phyloP scores from a whole-genome alignment of 768 basidiomycete genomes.

The Rhodosporidiobolus odoratus region DNA sequence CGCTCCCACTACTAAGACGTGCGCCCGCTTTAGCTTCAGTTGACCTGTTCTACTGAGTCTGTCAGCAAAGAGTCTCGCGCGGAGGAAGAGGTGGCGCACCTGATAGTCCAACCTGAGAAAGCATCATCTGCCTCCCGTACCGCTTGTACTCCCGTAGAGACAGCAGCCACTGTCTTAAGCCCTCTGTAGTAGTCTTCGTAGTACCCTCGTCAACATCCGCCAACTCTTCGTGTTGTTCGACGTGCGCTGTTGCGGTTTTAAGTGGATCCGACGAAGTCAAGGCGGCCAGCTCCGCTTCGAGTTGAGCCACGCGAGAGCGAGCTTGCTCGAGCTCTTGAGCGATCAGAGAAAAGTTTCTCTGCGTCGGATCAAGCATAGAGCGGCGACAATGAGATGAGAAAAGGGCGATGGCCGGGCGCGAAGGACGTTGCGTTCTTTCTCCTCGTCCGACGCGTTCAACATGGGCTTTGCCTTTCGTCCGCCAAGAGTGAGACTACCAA shows the following conservation, averaged over 20 bases:
- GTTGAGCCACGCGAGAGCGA: background rate
- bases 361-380: background rate
- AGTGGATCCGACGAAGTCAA: background rate
- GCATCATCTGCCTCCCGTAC: slow-evolving; percentile 87
- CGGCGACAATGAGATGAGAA: background rate
- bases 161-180: slow-evolving; percentile 1
- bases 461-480: too few species aligned
- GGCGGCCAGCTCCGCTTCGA: slow-evolving; percentile 20
- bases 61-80: background rate
- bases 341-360: background rate
- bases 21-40: slow-evolving; percentile 66
- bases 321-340: background rate
- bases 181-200: background rate
- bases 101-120: slow-evolving; percentile 49
- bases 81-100: slow-evolving; percentile 51
- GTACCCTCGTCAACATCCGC: background rate
- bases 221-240: background rate
- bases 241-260: too few species aligned
- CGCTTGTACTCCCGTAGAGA: slow-evolving; percentile 65
- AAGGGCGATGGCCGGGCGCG: too few species aligned
- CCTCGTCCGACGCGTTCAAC: too few species aligned
- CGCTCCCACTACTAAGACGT: slow-evolving; percentile 83
- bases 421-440: too few species aligned
- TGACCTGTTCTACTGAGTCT: slow-evolving; percentile 54
- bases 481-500: too few species aligned